These are phyloP conservation scores for Arthroderma sp. DNA, from an alignment of 2,329 filamentous ascomycete genomes.

Conservation along the genomic window DNA sequence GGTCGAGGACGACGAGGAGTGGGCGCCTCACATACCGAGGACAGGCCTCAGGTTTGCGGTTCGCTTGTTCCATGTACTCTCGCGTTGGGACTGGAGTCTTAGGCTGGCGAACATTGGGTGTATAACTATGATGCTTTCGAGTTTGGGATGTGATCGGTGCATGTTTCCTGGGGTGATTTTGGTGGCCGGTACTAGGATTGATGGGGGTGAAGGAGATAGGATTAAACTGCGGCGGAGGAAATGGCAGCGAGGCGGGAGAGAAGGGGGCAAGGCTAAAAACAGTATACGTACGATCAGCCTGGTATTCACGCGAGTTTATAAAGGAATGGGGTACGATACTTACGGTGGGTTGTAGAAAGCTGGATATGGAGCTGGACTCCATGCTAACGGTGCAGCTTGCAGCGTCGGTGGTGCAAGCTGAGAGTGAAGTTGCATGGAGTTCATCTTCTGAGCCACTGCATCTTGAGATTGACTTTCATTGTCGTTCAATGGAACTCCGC, in stretches of 20 bases:
- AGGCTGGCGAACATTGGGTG: constrained; percentile 12
- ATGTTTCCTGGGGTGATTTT: neutral
- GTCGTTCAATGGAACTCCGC: too few relatives aligned
- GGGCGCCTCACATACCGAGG: constrained; percentile 38
- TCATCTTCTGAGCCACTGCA: too few relatives aligned
- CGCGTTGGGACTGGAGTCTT: constrained; percentile 46
- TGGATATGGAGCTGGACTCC: too few relatives aligned
- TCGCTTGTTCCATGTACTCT: constrained; percentile 48
- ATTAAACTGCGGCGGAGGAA: neutral
- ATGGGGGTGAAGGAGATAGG: constrained; percentile 2
- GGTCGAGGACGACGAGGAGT: constrained; percentile 73
- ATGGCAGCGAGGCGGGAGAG: neutral
- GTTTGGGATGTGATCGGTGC: neutral
- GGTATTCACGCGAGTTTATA: too few relatives aligned
- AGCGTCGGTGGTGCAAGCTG: too few relatives aligned
- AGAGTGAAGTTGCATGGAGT: too few relatives aligned
- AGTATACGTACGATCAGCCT: too few relatives aligned
- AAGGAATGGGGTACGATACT: too few relatives aligned
- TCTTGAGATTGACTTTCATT: too few relatives aligned
- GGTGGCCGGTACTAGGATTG: neutral
- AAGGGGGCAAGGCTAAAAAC: neutral
- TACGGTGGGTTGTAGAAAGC: too few relatives aligned
- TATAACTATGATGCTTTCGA: too few relatives aligned
- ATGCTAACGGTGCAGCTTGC: too few relatives aligned
- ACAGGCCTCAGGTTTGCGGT: constrained; percentile 25